These are phyloP conservation scores for Tolypocladium capitatum DNA, from an alignment of 2,329 filamentous ascomycete species.

Conservation along the genomic window DNA sequence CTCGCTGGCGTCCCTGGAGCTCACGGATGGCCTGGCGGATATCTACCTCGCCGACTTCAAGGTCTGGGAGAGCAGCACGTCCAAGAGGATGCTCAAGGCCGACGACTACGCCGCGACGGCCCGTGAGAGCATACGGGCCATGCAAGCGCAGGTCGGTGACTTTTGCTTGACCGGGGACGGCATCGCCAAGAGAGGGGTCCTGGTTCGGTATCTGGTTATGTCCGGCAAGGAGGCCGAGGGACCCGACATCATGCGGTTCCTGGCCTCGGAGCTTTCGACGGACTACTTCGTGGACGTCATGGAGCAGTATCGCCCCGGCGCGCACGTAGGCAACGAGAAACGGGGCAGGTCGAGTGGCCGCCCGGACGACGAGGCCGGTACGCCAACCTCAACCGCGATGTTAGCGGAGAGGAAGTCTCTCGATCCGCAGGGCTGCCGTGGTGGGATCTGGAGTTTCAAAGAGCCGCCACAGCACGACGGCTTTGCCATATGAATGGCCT, in stretches of 20 bases:
- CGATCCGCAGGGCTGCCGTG: conserved; percentile 53
- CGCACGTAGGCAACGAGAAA: conserved; percentile 63
- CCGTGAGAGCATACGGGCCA: conserved; percentile 63
- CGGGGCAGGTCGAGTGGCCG: conserved; percentile 11
- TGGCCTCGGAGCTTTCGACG: conserved; percentile 57
- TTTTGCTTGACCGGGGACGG: conserved; percentile 71
- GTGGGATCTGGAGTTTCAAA: conserved; percentile 66
- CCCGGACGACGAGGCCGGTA: conserved; percentile 45
- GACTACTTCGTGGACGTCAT: conserved; percentile 78
- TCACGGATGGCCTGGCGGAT: conserved; percentile 69
- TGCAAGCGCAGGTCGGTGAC: conserved; percentile 73
- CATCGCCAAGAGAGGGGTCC: conserved; percentile 62
- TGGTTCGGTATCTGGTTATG: conserved; percentile 76
- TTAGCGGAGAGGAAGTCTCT: conserved; percentile 44
- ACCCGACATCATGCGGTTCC: conserved; percentile 59
- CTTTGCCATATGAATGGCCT: conserved; percentile 29
- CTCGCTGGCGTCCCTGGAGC: conserved; percentile 53
- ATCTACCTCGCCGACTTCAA: conserved; percentile 88
- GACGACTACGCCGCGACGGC: conserved; percentile 62
- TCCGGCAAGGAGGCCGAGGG: conserved; percentile 66
- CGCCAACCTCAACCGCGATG: conserved; percentile 61
- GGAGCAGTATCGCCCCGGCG: conserved; percentile 76
- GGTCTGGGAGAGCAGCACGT: conserved; percentile 55
- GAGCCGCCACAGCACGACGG: conserved; percentile 44
- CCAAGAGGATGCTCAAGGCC: conserved; percentile 61